A percentile compares a stretch with the other conserved stretches of the same genome.
These are phyloP conservation scores for Gossypium arboreum DNA, from an alignment of 345 rosid species.

Conservation along the genomic window DNA sequence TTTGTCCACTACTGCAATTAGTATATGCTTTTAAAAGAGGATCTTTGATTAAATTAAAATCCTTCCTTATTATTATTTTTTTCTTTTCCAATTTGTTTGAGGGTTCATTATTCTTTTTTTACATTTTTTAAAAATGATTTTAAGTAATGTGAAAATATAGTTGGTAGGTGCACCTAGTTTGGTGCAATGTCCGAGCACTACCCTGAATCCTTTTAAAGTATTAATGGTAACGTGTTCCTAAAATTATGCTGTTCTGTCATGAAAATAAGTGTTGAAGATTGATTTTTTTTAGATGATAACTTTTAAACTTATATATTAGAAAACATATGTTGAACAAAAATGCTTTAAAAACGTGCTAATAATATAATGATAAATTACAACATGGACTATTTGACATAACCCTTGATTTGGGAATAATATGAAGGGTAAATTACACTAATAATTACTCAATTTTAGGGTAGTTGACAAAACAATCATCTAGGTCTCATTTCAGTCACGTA, in stretches of 20 bases:
- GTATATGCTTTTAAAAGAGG: not conserved
- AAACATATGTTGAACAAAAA: not conserved
- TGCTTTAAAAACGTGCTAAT: not conserved
- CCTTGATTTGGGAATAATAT: too few relatives aligned
- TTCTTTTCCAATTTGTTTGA: not conserved
- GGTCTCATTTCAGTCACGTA: too few relatives aligned
- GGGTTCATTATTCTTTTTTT: not conserved
- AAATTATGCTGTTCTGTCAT: not conserved
- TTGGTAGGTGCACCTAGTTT: not conserved
- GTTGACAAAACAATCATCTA: too few relatives aligned
- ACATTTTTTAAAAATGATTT: not conserved
- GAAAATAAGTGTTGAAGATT: not conserved
- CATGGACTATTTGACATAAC: not conserved
- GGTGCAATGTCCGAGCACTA: not conserved
- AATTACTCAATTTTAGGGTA: too few relatives aligned
- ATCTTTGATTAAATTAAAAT: not conserved
- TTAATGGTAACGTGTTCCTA: not conserved
- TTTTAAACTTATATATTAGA: too few relatives aligned
- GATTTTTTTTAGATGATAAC: not conserved
- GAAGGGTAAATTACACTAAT: too few relatives aligned
- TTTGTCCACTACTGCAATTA: not conserved
- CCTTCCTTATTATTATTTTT: not conserved
- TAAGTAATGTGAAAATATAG: not conserved
- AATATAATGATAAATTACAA: not conserved
- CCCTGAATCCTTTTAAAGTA: not conserved